These are phyloP conservation scores for Fragaria ananassa DNA, from an alignment of 306 rosid genomes.

Conservation along the genomic window DNA sequence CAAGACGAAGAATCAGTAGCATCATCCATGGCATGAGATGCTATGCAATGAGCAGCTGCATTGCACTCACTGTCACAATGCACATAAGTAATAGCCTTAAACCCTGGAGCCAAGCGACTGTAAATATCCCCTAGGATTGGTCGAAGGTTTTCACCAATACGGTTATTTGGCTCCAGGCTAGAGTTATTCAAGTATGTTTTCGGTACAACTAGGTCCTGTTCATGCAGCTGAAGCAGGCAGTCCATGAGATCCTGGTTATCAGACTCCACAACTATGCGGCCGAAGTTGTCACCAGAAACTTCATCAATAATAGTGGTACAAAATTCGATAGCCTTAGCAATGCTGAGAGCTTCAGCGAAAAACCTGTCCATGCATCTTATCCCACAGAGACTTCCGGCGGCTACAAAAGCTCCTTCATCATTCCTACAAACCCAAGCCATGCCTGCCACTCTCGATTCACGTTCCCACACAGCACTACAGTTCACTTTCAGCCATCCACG, in stretches of 20 bases:
- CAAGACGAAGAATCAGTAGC: background rate
- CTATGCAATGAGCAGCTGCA: background rate
- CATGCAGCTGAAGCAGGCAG: background rate
- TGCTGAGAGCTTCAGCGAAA: background rate
- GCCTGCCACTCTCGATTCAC: background rate
- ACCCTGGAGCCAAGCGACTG: background rate
- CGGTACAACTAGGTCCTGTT: background rate
- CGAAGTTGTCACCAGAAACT: background rate
- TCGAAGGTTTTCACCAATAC: background rate
- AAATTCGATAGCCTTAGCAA: background rate
- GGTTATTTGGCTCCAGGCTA: background rate
- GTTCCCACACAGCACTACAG: background rate
- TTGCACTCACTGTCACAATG: background rate
- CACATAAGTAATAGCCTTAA: background rate
- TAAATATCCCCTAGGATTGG: background rate
- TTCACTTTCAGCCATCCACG: constrained; percentile 9
- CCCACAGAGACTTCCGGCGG: background rate
- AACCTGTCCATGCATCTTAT: constrained; percentile 8
- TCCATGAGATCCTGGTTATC: constrained; percentile 3
- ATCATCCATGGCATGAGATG: background rate
- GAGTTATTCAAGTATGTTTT: background rate
- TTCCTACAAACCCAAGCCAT: background rate
- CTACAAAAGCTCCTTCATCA: background rate
- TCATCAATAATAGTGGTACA: background rate
- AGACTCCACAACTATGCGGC: background rate